Percentiles rank a stretch among this genome's conserved stretches.
phyloP scores from a whole-genome alignment of 1,284 basidiomycete genomes.

The Trametes sp. region DNA sequence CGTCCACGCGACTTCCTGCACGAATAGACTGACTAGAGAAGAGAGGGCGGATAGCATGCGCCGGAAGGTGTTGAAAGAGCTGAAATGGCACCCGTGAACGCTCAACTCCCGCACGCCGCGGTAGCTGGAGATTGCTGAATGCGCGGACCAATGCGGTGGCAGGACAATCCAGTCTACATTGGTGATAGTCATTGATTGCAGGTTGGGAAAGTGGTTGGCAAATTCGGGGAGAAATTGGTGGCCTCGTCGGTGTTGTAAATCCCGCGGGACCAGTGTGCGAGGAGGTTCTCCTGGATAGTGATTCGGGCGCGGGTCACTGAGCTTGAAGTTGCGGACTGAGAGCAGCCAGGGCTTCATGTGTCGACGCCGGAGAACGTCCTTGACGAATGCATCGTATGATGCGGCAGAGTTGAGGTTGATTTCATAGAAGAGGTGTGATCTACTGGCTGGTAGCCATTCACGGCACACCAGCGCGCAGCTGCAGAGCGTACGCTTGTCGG shows the following conservation, averaged over 20 bases:
- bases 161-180: not conserved
- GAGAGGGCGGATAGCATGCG: too few species aligned
- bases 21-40: too few species aligned
- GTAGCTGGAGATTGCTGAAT: not conserved
- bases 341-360: not conserved
- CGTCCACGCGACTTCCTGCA: too few species aligned
- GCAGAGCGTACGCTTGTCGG: not conserved
- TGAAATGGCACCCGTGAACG: too few species aligned
- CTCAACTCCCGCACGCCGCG: too few species aligned
- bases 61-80: too few species aligned
- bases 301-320: not conserved
- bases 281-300: not conserved
- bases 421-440: not conserved
- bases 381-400: not conserved
- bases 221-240: not conserved
- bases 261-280: not conserved
- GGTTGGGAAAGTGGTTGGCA: not conserved
- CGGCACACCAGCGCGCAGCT: not conserved
- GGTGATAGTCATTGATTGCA: not conserved
- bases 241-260: not conserved
- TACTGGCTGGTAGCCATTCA: not conserved
- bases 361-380: not conserved
- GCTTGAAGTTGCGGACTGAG: not conserved
- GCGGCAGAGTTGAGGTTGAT: not conserved
- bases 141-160: not conserved